phyloP scores from a whole-genome alignment of 2,329 filamentous ascomycete species.

The Grosmannia penicillata region DNA sequence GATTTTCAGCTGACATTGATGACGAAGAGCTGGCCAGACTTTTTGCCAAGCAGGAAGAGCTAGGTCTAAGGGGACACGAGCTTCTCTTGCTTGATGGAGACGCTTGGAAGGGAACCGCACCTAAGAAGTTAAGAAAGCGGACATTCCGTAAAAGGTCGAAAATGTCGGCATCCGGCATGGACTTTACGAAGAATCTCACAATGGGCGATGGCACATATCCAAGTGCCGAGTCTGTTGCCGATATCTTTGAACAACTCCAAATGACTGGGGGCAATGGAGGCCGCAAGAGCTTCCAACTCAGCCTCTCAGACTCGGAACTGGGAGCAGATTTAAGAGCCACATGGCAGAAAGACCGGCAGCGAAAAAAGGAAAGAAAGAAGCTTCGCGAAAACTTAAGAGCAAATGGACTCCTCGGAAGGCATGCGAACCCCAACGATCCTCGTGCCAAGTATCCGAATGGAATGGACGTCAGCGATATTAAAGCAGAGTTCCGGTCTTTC shows the following conservation, averaged over 20 bases:
- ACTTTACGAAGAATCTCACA: background rate
- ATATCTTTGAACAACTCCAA: slow-evolving; percentile 57
- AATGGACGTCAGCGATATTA: slow-evolving; percentile 55
- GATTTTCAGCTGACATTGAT: slow-evolving; percentile 36
- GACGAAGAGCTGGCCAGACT: slow-evolving; percentile 49
- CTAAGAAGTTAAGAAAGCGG: background rate
- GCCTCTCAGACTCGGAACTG: slow-evolving; percentile 52
- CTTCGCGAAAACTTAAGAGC: slow-evolving; percentile 54
- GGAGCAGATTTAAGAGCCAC: slow-evolving; percentile 41
- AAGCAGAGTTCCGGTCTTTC: slow-evolving; percentile 58
- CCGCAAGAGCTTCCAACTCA: slow-evolving; percentile 20
- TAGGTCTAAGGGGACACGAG: slow-evolving; percentile 46
- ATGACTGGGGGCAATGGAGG: slow-evolving; percentile 59
- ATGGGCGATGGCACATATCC: slow-evolving; percentile 18
- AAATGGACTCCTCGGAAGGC: slow-evolving; percentile 49
- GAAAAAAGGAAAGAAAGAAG: slow-evolving; percentile 56
- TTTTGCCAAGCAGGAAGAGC: slow-evolving; percentile 45
- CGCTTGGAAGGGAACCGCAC: background rate
- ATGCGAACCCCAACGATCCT: slow-evolving; percentile 40
- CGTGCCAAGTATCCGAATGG: slow-evolving; percentile 58
- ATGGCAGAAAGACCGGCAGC: slow-evolving; percentile 54
- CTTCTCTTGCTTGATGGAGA: slow-evolving; percentile 37
- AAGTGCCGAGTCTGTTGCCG: slow-evolving; percentile 24
- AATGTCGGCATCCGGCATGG: too few relatives aligned
- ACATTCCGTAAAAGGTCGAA: too few relatives aligned